Conservation (phyloP, 192 early-diverging fungal species). For the Coemansia umbellata region DNA sequence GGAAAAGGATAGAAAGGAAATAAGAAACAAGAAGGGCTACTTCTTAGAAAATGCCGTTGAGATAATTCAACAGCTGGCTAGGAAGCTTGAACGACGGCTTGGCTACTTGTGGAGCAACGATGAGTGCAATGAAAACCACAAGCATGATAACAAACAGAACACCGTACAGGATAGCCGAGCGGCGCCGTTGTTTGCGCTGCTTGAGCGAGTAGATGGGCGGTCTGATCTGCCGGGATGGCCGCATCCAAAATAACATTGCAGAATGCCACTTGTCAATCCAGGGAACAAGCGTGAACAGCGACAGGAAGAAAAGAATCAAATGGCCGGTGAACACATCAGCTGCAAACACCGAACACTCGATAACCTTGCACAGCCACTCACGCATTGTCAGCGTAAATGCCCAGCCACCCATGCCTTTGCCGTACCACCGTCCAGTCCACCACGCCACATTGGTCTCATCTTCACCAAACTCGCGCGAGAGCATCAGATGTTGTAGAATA, state of each 20-base stretch:
- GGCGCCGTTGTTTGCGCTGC: constrained; percentile 57
- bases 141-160: constrained; percentile 62
- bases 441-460: constrained; percentile 80
- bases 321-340: constrained; percentile 77
- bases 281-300: constrained; percentile 66
- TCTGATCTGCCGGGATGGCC: constrained; percentile 74
- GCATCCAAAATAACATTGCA: constrained; percentile 79
- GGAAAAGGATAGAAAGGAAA: neutral
- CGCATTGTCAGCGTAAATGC: constrained; percentile 71
- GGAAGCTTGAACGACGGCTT: constrained; percentile 35
- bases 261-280: constrained; percentile 72
- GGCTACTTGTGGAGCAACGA: constrained; percentile 59
- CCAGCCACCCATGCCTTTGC: constrained; percentile 64
- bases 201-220: constrained; percentile 70
- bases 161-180: constrained; percentile 65
- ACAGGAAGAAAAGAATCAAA: constrained; percentile 70
- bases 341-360: constrained; percentile 79
- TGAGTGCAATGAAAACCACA: constrained; percentile 60
- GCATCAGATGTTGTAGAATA: constrained; percentile 61
- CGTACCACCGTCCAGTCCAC: constrained; percentile 85
- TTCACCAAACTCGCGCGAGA: constrained; percentile 80
- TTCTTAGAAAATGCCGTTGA: constrained; percentile 48
- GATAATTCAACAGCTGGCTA: constrained; percentile 28
- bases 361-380: constrained; percentile 78
- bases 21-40: neutral